These are phyloP conservation scores for Cocos nucifera DNA, from an alignment of 176 grass and related monocot species.

Conservation along the genomic window DNA sequence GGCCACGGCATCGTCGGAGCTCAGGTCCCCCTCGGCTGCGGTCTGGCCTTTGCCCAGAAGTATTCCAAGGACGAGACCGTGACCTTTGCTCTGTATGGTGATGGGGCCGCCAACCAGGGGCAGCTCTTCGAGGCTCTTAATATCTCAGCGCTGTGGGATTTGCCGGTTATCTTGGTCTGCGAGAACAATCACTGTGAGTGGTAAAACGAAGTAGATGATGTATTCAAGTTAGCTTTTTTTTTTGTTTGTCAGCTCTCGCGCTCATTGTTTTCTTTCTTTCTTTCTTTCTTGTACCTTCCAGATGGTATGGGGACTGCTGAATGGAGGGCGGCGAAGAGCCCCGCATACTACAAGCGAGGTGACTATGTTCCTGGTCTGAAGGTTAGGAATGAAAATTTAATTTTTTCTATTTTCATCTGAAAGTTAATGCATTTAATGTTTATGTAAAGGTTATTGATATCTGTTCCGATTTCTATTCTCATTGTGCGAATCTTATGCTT, in stretches of 20 bases:
- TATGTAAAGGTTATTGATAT: no score
- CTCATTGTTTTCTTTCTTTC: neutral
- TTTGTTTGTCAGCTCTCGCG: no score
- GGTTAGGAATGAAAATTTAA: constrained; percentile 18
- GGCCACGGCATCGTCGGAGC: constrained; percentile 84
- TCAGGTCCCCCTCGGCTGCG: constrained; percentile 66
- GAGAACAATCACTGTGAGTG: constrained; percentile 94
- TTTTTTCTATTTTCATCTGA: neutral
- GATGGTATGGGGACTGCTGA: constrained; percentile 97
- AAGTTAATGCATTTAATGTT: no score
- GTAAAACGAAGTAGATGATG: no score
- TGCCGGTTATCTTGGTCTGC: constrained; percentile 79
- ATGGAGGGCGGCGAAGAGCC: constrained; percentile 77
- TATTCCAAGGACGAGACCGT: constrained; percentile 68
- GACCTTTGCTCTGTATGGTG: constrained; percentile 67
- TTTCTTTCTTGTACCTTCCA: constrained; percentile 11
- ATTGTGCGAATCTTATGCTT: no score
- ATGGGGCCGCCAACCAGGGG: constrained; percentile 83
- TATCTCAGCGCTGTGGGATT: constrained; percentile 84
- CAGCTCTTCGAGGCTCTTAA: constrained; percentile 98
- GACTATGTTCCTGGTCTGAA: constrained; percentile 88
- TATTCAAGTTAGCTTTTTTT: no score
- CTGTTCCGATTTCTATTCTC: no score
- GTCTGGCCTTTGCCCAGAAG: constrained; percentile 73
- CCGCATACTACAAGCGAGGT: constrained; percentile 84